These are phyloP conservation scores for Termitomyces sp. DNA, from an alignment of 768 basidiomycete species.

Conservation along the genomic window DNA sequence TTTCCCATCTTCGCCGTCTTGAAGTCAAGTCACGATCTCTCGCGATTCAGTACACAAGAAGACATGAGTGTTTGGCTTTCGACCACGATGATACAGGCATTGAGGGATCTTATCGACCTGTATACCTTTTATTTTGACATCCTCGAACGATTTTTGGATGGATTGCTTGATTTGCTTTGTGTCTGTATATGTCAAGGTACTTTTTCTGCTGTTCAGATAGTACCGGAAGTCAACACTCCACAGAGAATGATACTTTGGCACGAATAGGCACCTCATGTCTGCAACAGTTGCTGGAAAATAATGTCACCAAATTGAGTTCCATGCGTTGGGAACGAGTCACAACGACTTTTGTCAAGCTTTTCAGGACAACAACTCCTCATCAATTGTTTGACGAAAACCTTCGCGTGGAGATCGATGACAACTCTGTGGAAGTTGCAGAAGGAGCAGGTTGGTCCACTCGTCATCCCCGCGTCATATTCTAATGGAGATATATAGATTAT, in stretches of 20 bases:
- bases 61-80: conserved; percentile 99
- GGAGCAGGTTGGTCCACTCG: conserved; percentile 23
- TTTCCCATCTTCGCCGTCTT: conserved; percentile 98
- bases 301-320: conserved; percentile 80
- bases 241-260: conserved; percentile 97
- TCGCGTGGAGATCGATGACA: conserved; percentile 75
- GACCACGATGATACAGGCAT: conserved; percentile 97
- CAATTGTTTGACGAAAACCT: conserved; percentile 93
- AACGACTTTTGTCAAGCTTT: conserved; percentile 91
- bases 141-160: conserved; percentile 85
- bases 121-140: conserved; percentile 95
- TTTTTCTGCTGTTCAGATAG: not conserved
- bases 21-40: conserved; percentile 87
- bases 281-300: conserved; percentile 92
- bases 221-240: conserved; percentile 2
- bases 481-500: conserved; percentile 37
- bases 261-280: conserved; percentile 97
- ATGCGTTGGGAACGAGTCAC: conserved; percentile 89
- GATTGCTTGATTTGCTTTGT: conserved; percentile 87
- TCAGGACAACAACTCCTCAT: conserved; percentile 95
- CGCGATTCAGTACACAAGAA: conserved; percentile 92
- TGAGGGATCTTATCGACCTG: conserved; percentile 91
- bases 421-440: conserved; percentile 49
- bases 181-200: conserved; percentile 98
- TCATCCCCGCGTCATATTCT: not conserved